Conservation (phyloP, 169 alveolate genomes). For the Cryptosporidium ubiquitum region DNA sequence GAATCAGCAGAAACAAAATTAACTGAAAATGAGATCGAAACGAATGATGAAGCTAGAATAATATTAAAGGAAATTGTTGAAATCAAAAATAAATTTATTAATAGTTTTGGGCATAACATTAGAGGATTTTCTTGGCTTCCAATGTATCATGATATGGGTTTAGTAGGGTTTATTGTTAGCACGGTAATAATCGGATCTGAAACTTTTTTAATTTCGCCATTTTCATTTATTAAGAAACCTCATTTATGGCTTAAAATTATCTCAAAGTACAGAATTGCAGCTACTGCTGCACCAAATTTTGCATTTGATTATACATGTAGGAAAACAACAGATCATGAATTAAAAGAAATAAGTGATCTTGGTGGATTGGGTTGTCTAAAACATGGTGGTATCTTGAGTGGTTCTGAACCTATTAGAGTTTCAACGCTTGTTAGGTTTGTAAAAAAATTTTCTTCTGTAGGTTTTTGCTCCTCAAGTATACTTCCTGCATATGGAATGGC, state of each 20-base stretch:
- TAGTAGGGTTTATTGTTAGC: constrained; percentile 76
- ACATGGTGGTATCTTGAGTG: constrained; percentile 72
- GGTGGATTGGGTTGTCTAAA: constrained; percentile 62
- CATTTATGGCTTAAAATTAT: constrained; percentile 66
- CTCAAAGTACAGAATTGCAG: constrained; percentile 47
- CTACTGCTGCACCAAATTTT: constrained; percentile 78
- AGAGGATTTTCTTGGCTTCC: constrained; percentile 82
- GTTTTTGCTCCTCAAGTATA: constrained; percentile 75
- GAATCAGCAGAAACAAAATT: neutral
- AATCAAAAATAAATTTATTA: constrained; percentile 12
- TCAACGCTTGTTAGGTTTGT: constrained; percentile 60
- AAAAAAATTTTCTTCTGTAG: constrained; percentile 74
- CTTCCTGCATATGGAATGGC: constrained; percentile 82
- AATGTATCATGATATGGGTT: constrained; percentile 83
- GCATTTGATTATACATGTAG: constrained; percentile 73
- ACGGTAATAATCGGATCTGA: constrained; percentile 74
- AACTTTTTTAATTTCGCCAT: constrained; percentile 71
- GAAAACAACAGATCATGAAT: constrained; percentile 44
- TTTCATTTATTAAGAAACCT: constrained; percentile 75
- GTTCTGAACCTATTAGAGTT: constrained; percentile 76
- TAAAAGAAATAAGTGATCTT: neutral
- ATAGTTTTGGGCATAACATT: constrained; percentile 72
- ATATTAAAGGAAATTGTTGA: constrained; percentile 24
- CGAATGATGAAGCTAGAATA: neutral
- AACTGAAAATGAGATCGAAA: constrained; percentile 3